Base-by-base conservation (phyloP, 2,329 filamentous ascomycete genomes). In the Aschersonia sp. region DNA sequence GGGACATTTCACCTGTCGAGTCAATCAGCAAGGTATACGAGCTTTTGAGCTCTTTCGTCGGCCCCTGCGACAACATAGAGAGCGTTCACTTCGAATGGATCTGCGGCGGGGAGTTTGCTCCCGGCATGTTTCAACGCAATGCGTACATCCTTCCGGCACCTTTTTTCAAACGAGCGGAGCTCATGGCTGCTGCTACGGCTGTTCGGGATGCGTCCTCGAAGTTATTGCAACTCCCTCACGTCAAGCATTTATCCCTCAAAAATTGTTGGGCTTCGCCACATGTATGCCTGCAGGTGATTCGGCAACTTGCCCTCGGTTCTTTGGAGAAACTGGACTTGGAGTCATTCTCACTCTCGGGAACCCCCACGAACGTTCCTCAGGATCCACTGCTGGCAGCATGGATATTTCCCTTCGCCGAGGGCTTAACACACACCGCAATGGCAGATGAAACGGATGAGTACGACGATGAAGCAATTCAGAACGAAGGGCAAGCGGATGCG, bases 251-350 rank as follows among this genome's bases (percentile, higher is more conserved):
- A 2, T 79, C 73, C 0, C 64, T 86, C 7, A 76, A 76, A 53
- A 86, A 86, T 54, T 84, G 81, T 62, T 86, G 81, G 80, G 65
- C 78, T 10, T 73, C 73, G 3, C 81, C 82, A 0, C 66, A 72
- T 41, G 67, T 78, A 2, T 66, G 85, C 32, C 56, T 71, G 32
- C 64, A 69, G 9, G 68, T 80, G 46, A 62, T 80, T 49, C 62
- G 64, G 2, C 58, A 61, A 5, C 73, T 80, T 59, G 66, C 69
- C 22, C 56, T 63, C 5, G 58, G 62, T 6, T 66, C 60, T 2
- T 60, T 85, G 10, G 66, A 73, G 51, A 71, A 68, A 22, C 58
- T 86, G 12, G 70, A 71, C 7, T 63, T 86, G 2, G 72, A 83
- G 53, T 81, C 79, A 0, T 76, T 85, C 1, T 86, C 82, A 6